These are phyloP conservation scores for Euphorbia tirucalli DNA, from an alignment of 345 rosid species.

Conservation along the genomic window DNA sequence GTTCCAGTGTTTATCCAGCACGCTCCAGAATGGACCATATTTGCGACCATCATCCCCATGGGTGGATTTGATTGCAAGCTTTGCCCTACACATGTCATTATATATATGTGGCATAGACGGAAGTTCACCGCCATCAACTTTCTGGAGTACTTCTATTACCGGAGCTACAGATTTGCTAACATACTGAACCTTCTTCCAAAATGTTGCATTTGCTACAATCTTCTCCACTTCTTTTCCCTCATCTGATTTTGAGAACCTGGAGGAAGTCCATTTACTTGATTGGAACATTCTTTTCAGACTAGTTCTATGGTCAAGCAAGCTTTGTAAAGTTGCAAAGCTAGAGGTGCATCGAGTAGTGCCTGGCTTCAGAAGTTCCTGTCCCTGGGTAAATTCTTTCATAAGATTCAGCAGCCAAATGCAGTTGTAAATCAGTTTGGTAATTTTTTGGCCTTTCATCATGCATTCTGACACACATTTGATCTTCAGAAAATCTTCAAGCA, in stretches of 20 bases:
- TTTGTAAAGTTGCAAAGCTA: conserved; percentile 35
- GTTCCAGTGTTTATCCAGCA: conserved; percentile 72
- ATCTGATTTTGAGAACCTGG: conserved; percentile 32
- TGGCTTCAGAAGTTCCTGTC: conserved; percentile 47
- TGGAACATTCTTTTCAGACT: conserved; percentile 41
- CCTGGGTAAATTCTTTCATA: conserved; percentile 43
- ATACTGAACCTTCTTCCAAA: conserved; percentile 44
- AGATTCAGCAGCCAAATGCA: conserved; percentile 32
- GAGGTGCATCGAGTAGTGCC: conserved; percentile 35
- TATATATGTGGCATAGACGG: conserved; percentile 39
- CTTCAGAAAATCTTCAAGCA: conserved; percentile 40
- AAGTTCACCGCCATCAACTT: conserved; percentile 29
- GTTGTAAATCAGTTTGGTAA: conserved; percentile 41
- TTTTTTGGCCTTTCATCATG: conserved; percentile 33
- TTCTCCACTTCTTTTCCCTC: conserved; percentile 47
- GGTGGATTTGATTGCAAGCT: conserved; percentile 36
- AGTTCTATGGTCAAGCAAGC: conserved; percentile 38
- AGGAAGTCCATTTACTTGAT: conserved; percentile 40
- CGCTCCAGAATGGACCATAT: conserved; percentile 75
- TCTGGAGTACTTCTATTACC: conserved; percentile 35
- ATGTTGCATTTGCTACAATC: conserved; percentile 32
- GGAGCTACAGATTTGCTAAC: conserved; percentile 40
- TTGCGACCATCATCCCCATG: conserved; percentile 47
- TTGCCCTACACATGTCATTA: conserved; percentile 40
- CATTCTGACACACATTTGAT: conserved; percentile 39